phyloP scores from a whole-genome alignment of 139 green algal species.

The Chlorella vulgaris region DNA sequence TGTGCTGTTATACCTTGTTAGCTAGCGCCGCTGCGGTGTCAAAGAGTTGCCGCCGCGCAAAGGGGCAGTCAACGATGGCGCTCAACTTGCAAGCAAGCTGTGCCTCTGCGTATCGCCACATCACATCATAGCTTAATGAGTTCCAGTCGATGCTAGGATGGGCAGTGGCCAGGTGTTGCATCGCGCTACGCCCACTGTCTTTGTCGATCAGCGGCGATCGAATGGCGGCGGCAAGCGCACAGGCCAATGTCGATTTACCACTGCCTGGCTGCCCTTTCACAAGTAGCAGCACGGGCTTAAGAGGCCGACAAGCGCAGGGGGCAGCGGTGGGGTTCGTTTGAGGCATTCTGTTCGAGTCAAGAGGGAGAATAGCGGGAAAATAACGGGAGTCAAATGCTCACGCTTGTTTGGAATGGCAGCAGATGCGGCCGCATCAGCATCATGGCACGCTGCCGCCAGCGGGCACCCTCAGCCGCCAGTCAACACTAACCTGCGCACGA shows the following conservation, averaged over 20 bases:
- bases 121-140: conserved; percentile 74
- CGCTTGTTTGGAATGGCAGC: too few species aligned
- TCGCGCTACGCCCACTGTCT: conserved; percentile 69
- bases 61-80: conserved; percentile 74
- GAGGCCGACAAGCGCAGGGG: too few species aligned
- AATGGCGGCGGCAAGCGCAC: conserved; percentile 48
- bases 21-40: conserved; percentile 46
- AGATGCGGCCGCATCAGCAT: too few species aligned
- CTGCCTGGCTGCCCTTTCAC: conserved; percentile 64
- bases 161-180: conserved; percentile 1
- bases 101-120: conserved; percentile 56
- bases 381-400: too few species aligned
- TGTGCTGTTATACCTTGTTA: conserved; percentile 23
- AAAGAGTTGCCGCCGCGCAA: conserved; percentile 66
- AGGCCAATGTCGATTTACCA: conserved; percentile 63
- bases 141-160: conserved; percentile 60
- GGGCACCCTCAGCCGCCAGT: too few species aligned
- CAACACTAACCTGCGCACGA: too few species aligned
- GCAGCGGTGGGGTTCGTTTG: too few species aligned
- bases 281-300: conserved; percentile 43
- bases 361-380: too few species aligned
- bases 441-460: too few species aligned
- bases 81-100: conserved; percentile 60
- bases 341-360: too few species aligned
- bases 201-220: conserved; percentile 77